Evolutionary conservation across 1,284 basidiomycete species (phyloP).

Genomic region (Waitea zeae): DNA sequence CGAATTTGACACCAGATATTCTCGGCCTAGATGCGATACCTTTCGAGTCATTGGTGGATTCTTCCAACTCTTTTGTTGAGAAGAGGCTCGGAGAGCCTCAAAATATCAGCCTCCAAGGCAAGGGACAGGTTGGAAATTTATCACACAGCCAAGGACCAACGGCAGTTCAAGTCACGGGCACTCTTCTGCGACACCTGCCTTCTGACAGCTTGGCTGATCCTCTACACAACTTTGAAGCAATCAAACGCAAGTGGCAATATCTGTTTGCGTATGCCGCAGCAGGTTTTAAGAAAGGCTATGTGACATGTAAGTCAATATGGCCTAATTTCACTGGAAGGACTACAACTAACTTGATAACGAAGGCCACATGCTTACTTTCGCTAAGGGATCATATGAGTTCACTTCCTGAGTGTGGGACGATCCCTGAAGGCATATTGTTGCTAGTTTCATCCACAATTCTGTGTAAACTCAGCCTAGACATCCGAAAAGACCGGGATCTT

Average conservation of each 20-base stretch:
- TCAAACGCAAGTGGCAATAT: conserved; percentile 65
- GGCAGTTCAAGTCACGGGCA: neutral
- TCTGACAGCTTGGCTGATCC: conserved; percentile 38
- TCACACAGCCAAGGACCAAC: neutral
- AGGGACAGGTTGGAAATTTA: neutral
- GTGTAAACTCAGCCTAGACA: too few relatives aligned
- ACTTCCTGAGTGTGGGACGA: neutral
- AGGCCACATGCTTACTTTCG: neutral
- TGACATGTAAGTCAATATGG: conserved; percentile 66
- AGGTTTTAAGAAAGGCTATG: conserved; percentile 59
- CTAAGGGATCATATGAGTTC: neutral
- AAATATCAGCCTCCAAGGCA: too few relatives aligned
- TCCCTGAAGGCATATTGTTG: neutral
- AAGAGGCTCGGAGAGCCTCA: too few relatives aligned
- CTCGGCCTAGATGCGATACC: conserved; percentile 18
- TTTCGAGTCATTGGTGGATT: too few relatives aligned
- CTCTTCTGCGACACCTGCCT: conserved; percentile 15
- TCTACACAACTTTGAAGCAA: conserved; percentile 33
- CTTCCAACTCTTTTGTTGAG: too few relatives aligned
- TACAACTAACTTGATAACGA: neutral
- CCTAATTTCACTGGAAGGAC: conserved; percentile 12
- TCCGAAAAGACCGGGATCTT: too few relatives aligned
- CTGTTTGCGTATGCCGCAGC: conserved; percentile 63
- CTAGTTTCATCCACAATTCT: neutral
- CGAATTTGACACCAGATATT: conserved; percentile 17